Percentiles rank a stretch among this genome's conserved stretches.
phyloP scores from a whole-genome alignment of 2,329 filamentous ascomycete species.

The Lomentospora prolificans region DNA sequence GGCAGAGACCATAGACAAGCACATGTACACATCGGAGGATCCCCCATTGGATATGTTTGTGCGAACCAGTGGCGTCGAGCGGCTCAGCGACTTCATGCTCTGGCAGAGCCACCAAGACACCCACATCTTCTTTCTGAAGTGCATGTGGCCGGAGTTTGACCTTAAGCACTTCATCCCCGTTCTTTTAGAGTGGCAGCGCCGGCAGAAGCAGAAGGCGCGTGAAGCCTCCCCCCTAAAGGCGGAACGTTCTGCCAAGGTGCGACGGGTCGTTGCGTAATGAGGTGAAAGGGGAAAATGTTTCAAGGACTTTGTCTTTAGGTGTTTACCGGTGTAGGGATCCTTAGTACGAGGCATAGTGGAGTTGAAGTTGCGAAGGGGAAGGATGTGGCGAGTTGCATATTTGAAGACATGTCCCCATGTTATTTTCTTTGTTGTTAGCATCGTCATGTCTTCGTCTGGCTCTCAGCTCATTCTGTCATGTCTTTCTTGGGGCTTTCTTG shows the following conservation, averaged over 20 bases:
- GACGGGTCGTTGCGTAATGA: conserved; percentile 5
- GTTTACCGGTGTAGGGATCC: not conserved
- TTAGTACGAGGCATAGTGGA: not conserved
- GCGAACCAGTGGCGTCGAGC: conserved; percentile 83
- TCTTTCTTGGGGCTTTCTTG: not conserved
- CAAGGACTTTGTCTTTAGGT: conserved; percentile 1
- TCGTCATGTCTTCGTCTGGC: not conserved
- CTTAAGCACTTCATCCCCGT: conserved; percentile 90
- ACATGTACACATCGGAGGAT: conserved; percentile 78
- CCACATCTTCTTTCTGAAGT: conserved; percentile 84
- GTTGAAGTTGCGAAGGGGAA: not conserved
- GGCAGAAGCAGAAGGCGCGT: conserved; percentile 46
- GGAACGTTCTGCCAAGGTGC: conserved; percentile 12
- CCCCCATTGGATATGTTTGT: conserved; percentile 87
- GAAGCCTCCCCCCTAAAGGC: conserved; percentile 34
- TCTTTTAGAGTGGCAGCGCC: conserved; percentile 78
- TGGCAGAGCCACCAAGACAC: conserved; percentile 96
- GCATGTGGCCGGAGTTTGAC: conserved; percentile 93
- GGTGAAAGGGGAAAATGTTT: conserved; percentile 4
- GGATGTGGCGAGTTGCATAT: not conserved
- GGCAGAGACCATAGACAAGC: conserved; percentile 66
- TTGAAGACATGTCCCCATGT: not conserved
- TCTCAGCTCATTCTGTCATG: not conserved
- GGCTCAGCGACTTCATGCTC: conserved; percentile 95
- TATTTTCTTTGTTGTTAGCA: not conserved